phyloP scores from a whole-genome alignment of 208 protist genomes.

The Trypanosomatidae sp. region DNA sequence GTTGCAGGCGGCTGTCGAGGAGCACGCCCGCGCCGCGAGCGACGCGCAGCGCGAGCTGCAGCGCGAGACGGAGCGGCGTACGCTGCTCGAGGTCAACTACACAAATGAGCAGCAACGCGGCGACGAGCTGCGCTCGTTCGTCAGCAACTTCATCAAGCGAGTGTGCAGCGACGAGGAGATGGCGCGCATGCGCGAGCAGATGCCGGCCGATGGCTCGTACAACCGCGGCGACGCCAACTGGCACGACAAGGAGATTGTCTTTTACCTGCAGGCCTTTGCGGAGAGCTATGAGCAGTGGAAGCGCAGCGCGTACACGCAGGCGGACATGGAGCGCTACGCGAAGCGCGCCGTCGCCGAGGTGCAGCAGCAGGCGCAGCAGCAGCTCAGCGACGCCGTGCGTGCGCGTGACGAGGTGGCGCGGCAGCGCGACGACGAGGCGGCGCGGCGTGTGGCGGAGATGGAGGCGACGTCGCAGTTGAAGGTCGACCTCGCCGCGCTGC shows the following conservation, averaged over 20 bases:
- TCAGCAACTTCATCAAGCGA: constrained; percentile 82
- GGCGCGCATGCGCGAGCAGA: constrained; percentile 19
- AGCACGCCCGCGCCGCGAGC: constrained; percentile 38
- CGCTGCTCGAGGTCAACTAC: constrained; percentile 56
- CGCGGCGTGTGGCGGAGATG: constrained; percentile 39
- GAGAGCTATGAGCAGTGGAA: constrained; percentile 67
- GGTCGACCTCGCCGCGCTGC: constrained; percentile 55
- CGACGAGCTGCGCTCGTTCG: constrained; percentile 49
- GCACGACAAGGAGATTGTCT: constrained; percentile 80
- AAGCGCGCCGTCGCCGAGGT: constrained; percentile 34
- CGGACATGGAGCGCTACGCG: constrained; percentile 82
- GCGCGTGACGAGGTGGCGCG: constrained; percentile 47
- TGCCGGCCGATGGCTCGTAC: constrained; percentile 55
- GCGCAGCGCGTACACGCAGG: constrained; percentile 65
- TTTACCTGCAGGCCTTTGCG: constrained; percentile 62
- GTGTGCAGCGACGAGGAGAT: constrained; percentile 66
- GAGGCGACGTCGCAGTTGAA: constrained; percentile 63
- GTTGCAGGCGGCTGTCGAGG: constrained; percentile 60
- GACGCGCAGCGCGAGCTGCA: constrained; percentile 48
- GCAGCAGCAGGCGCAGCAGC: constrained; percentile 55
- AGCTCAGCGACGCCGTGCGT: constrained; percentile 51
- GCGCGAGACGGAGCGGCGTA: constrained; percentile 32
- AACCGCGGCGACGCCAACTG: constrained; percentile 50
- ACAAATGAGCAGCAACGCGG: constrained; percentile 42
- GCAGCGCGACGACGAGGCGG: constrained; percentile 59